phyloP scores from a whole-genome alignment of 129 eudicot genomes.

The Flaveria trinervia region DNA sequence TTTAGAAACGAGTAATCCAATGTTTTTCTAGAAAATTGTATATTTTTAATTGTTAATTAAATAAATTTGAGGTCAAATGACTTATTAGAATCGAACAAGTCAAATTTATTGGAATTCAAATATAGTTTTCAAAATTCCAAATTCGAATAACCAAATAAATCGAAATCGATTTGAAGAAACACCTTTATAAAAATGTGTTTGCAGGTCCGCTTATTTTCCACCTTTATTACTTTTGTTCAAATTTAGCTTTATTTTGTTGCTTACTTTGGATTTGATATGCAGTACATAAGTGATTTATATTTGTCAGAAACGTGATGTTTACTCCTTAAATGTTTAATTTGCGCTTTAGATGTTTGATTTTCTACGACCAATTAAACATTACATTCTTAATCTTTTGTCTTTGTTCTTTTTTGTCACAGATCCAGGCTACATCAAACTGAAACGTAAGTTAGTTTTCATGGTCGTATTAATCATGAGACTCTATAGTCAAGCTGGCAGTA shows the following conservation, averaged over 20 bases:
- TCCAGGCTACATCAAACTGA: constrained; percentile 61
- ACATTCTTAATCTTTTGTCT: background rate
- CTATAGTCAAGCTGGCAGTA: background rate
- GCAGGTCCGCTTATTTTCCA: background rate
- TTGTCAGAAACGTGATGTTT: background rate
- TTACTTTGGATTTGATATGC: background rate
- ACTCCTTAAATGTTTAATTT: background rate
- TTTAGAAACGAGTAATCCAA: too few species aligned
- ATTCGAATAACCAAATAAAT: too few species aligned
- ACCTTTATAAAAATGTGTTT: background rate
- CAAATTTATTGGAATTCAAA: too few species aligned
- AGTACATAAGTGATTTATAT: background rate
- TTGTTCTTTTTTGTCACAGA: constrained; percentile 39
- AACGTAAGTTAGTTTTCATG: constrained; percentile 45
- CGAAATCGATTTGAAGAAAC: background rate
- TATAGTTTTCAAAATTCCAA: too few species aligned
- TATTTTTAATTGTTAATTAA: too few species aligned
- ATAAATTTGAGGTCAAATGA: too few species aligned
- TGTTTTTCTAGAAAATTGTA: too few species aligned
- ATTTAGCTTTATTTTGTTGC: background rate
- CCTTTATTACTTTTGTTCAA: background rate
- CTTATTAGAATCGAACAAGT: too few species aligned
- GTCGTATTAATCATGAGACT: background rate
- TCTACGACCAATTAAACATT: background rate
- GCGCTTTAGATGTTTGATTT: background rate